Percentiles rank a stretch among this genome's conserved stretches.
These are phyloP conservation scores for Lotus japonicus DNA, from an alignment of 306 rosid species.

Conservation along the genomic window DNA sequence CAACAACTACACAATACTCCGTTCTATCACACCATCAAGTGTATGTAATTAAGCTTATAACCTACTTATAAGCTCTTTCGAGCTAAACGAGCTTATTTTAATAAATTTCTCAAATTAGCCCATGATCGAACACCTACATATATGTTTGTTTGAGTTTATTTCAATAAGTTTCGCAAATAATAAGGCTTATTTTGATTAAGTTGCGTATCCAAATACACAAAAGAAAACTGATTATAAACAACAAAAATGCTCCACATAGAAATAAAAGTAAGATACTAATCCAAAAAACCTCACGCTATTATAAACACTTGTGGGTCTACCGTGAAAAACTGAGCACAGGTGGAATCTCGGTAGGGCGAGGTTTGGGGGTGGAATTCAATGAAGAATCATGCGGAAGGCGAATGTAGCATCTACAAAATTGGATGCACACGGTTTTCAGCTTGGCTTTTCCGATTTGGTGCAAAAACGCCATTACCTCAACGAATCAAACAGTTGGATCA, in stretches of 20 bases:
- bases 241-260: too few relatives aligned
- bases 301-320: slow-evolving; percentile 23
- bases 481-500: too few relatives aligned
- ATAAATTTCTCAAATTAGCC: too few relatives aligned
- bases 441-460: slow-evolving; percentile 46
- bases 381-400: slow-evolving; percentile 25
- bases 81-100: too few relatives aligned
- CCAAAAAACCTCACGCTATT: slow-evolving; percentile 35
- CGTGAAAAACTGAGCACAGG: slow-evolving; percentile 15
- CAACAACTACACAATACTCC: background rate
- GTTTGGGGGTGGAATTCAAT: slow-evolving; percentile 23
- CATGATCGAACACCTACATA: too few relatives aligned
- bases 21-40: too few relatives aligned
- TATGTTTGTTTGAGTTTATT: too few relatives aligned
- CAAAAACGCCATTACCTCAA: slow-evolving; percentile 46
- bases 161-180: too few relatives aligned
- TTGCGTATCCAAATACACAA: background rate
- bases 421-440: slow-evolving; percentile 25
- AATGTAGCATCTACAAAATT: slow-evolving; percentile 30
- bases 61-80: too few relatives aligned
- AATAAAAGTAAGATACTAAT: background rate
- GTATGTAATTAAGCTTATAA: too few relatives aligned
- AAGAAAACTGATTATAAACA: background rate
- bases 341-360: slow-evolving; percentile 17
- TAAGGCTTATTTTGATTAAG: too few relatives aligned